Evolutionary conservation across 2,329 filamentous ascomycete genomes (phyloP), one percentile per base, ranked within the genome.

Genomic region (Arthrobotrys megalospora): DNA sequence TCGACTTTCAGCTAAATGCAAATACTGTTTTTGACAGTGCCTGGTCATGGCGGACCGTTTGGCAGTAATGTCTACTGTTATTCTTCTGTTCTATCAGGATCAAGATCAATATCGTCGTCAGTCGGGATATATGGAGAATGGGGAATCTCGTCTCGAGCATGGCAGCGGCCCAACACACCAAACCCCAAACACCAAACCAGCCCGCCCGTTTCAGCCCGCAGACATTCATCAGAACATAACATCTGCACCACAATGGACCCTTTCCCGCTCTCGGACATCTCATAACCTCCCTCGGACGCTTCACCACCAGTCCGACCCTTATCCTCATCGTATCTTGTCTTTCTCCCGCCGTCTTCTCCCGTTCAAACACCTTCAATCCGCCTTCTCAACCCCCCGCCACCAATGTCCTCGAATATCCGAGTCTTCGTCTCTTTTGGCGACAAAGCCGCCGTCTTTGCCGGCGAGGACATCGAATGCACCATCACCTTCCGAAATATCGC

Each of bases 371-470:
- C 8, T 36, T 24, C 34, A 19, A 66, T 24, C 47, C 19, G 34
- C 10, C 19, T 6, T 38, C 24, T 16, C 11, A 24, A 6, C 52
- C 58, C 47, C 52, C 24, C 16, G 45, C 34, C 41, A 32, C 70
- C 34, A 62, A 77, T 45, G 41, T 50, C 67, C 83, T 89, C 88
- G 85, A 95, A 96, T 87, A 93, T 99, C 84, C 92, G 94, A 85
- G 95, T 97, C 85, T 97, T 95, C 84, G 93, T 99, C 85, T 91
- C 91, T 86, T 99, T 95, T 92, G 92, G 93, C 84, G 93, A 97
- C 83, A 91, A 95, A 84, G 94, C 79, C 36, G 81, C 93, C 79
- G 93, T 99, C 82, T 99, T 98, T 86, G 93, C 96, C 72, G 96
- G 96, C 85, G 96, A 99, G 87, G 92, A 97, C 83, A 89, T 98